These are phyloP conservation scores for Daldinia eschscholtzii DNA, from an alignment of 2,329 filamentous ascomycete species.

Conservation along the genomic window DNA sequence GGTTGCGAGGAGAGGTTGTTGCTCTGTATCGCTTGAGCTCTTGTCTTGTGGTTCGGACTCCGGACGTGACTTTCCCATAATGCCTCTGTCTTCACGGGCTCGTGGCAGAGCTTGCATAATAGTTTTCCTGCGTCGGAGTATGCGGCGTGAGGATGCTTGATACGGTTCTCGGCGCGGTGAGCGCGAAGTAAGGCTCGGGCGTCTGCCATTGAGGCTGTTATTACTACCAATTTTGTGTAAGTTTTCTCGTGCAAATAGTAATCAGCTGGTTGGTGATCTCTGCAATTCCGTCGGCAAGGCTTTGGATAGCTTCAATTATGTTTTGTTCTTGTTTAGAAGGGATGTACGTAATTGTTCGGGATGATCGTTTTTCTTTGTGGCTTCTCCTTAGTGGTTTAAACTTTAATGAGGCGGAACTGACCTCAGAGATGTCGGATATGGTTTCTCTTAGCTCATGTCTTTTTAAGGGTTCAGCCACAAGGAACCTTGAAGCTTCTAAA, in stretches of 20 bases:
- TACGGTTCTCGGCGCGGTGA: conserved; percentile 79
- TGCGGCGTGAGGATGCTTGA: conserved; percentile 75
- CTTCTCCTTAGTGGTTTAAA: conserved; percentile 14
- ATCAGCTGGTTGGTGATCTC: background rate
- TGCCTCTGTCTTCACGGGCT: conserved; percentile 73
- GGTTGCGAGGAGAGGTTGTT: conserved; percentile 29
- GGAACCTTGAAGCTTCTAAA: conserved; percentile 9
- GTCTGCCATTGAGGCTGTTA: conserved; percentile 73
- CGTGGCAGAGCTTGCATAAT: conserved; percentile 74
- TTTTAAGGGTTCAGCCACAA: conserved; percentile 32
- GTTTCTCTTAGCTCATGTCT: conserved; percentile 2
- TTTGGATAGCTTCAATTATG: conserved; percentile 3
- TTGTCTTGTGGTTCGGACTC: conserved; percentile 61
- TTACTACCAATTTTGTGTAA: too few relatives aligned
- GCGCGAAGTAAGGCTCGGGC: conserved; percentile 83
- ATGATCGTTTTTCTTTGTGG: conserved; percentile 30
- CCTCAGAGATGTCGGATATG: conserved; percentile 22
- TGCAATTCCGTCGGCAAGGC: background rate
- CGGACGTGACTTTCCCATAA: conserved; percentile 75
- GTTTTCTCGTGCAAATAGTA: background rate
- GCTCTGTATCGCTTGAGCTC: conserved; percentile 47
- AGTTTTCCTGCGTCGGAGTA: conserved; percentile 78
- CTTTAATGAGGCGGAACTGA: conserved; percentile 18
- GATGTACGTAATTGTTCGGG: conserved; percentile 14
- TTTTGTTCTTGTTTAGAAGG: conserved; percentile 19